Evolutionary conservation across 2,329 filamentous ascomycete species (phyloP), one percentile per base, ranked within the genome.

Genomic region (Camillea tinctor): DNA sequence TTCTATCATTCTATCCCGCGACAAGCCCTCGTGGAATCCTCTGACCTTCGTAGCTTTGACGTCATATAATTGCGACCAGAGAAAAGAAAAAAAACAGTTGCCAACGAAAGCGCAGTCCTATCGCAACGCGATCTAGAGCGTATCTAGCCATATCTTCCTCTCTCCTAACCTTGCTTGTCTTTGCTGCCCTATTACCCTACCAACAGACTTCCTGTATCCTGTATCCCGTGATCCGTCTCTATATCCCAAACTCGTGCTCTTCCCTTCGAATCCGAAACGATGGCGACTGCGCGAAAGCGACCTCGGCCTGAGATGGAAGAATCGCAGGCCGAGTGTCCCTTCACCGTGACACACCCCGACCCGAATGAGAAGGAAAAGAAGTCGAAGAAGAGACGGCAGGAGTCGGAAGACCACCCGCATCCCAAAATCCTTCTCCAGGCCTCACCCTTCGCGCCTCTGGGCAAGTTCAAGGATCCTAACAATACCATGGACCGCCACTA

Each of bases 401-500:
- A 75, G 21, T 76, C 78, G 21, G 80, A 81, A 51, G 79, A 81
- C 30, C 74, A 70, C 17, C 64, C 74, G 26, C 74, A 74, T 54
- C 66, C 69, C 23, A 80, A 78, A 69, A 74, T 80, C 58, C 73
- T 79, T 59, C 73, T 83, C 44, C 84, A 86, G 66, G 73, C 78
- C 56, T 83, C 82, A 49, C 83, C 83, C 20, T 86, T 86, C 70
- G 72, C 79, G 55, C 83, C 83, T 11, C 74, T 75, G 40, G 84
- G 84, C 69, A 80, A 78, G 65, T 85, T 86, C 74, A 84, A 80
- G 67, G 71, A 73, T 49, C 79, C 78, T 0, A 74, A 80, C 67
- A 79, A 82, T 62, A 81, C 77, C 24, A 79, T 86, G 80, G 82
- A 85, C 62, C 73, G 84, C 11, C 77, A 82, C 67, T 86, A 85